Percentiles rank a stretch among this genome's conserved stretches.
These are phyloP conservation scores for Fusarium brachygibbosum DNA, from an alignment of 2,329 filamentous ascomycete species.

Conservation along the genomic window DNA sequence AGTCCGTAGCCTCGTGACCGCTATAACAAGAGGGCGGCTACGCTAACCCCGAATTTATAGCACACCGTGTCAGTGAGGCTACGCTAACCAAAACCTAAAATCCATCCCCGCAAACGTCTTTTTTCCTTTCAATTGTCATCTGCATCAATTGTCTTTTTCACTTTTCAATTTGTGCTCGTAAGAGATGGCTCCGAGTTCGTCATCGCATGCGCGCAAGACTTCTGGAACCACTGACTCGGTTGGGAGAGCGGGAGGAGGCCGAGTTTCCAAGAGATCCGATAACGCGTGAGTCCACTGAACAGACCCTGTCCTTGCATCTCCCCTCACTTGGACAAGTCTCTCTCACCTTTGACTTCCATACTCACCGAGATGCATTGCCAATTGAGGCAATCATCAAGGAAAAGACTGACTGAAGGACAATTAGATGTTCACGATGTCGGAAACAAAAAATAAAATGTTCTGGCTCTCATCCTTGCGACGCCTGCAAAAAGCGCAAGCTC, in stretches of 20 bases:
- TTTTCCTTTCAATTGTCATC: neutral
- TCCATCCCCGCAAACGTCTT: constrained; percentile 1
- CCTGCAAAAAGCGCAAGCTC: constrained; percentile 52
- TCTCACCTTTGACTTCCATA: neutral
- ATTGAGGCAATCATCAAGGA: neutral
- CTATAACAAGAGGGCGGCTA: constrained; percentile 5
- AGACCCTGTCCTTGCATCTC: neutral
- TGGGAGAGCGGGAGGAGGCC: constrained; percentile 28
- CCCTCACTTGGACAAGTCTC: neutral
- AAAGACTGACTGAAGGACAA: neutral
- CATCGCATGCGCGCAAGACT: constrained; percentile 35
- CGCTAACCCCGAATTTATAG: constrained; percentile 7
- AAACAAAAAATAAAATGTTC: constrained; percentile 55
- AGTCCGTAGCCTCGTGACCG: constrained; percentile 9
- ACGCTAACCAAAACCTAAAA: constrained; percentile 14
- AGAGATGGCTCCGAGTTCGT: constrained; percentile 42
- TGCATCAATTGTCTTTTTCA: neutral
- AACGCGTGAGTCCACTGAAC: constrained; percentile 41
- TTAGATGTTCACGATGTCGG: constrained; percentile 50
- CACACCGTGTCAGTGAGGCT: neutral
- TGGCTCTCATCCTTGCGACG: constrained; percentile 51
- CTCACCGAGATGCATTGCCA: neutral
- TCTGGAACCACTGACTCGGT: constrained; percentile 29
- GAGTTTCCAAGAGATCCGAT: constrained; percentile 47
- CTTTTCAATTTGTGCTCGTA: neutral